Conservation (phyloP, 2,329 filamentous ascomycete species). For the Colletotrichum limetticola region DNA sequence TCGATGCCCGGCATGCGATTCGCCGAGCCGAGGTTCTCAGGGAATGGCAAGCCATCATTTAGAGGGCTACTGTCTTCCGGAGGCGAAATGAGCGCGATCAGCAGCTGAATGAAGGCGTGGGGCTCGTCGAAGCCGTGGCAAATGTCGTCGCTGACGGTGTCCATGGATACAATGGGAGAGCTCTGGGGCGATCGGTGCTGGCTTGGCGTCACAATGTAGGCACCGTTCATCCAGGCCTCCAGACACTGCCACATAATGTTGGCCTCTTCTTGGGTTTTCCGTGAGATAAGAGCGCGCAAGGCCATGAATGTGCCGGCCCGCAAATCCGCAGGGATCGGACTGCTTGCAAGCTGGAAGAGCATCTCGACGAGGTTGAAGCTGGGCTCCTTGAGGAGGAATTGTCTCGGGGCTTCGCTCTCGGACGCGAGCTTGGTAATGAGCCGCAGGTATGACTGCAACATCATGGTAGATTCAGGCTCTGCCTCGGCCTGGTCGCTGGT, state of each 20-base stretch:
- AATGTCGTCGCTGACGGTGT: slow-evolving; percentile 78
- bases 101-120: slow-evolving; percentile 82
- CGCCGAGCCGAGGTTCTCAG: slow-evolving; percentile 82
- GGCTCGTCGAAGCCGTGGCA: slow-evolving; percentile 86
- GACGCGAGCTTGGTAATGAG: slow-evolving; percentile 84
- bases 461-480: slow-evolving; percentile 93
- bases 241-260: slow-evolving; percentile 82
- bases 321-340: slow-evolving; percentile 79
- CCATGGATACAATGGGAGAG: slow-evolving; percentile 56
- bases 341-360: slow-evolving; percentile 82
- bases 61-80: slow-evolving; percentile 69
- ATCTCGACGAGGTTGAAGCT: slow-evolving; percentile 77
- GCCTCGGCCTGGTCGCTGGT: slow-evolving; percentile 76
- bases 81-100: slow-evolving; percentile 78
- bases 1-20: slow-evolving; percentile 87
- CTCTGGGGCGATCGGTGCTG: slow-evolving; percentile 45
- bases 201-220: slow-evolving; percentile 50
- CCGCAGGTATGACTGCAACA: slow-evolving; percentile 94
- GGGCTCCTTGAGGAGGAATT: slow-evolving; percentile 76
- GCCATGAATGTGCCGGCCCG: slow-evolving; percentile 87
- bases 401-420: slow-evolving; percentile 77
- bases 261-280: slow-evolving; percentile 75
- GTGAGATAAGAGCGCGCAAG: slow-evolving; percentile 78
- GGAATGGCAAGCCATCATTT: slow-evolving; percentile 84
- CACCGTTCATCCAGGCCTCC: slow-evolving; percentile 81